phyloP scores from a whole-genome alignment of 2,329 filamentous ascomycete species.

The Sporothrix phasma region DNA sequence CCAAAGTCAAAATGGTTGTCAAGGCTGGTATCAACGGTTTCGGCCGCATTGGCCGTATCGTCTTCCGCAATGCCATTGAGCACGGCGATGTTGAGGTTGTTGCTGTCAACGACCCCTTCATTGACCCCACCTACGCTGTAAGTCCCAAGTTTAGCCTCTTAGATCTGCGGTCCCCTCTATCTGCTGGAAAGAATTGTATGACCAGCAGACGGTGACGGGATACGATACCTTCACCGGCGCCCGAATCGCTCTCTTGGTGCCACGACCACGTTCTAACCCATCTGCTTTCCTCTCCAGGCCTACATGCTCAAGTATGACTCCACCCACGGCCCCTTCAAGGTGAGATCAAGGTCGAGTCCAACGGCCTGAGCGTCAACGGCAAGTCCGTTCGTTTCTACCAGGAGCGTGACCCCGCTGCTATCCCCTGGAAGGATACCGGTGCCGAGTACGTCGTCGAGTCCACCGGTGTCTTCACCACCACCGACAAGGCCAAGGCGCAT shows the following conservation, averaged over 20 bases:
- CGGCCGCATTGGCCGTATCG: conserved; percentile 97
- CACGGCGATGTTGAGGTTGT: conserved; percentile 83
- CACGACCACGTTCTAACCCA: background rate
- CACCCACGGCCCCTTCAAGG: conserved; percentile 95
- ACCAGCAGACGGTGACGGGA: no score
- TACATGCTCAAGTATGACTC: conserved; percentile 99
- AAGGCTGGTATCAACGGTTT: conserved; percentile 99
- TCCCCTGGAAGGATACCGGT: conserved; percentile 81
- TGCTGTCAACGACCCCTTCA: conserved; percentile 99
- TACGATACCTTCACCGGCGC: background rate
- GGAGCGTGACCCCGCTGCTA: conserved; percentile 79
- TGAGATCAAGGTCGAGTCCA: conserved; percentile 60
- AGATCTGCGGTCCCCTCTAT: background rate
- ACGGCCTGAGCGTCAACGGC: conserved; percentile 79
- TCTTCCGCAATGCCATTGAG: conserved; percentile 96
- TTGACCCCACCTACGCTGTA: conserved; percentile 95
- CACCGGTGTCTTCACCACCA: conserved; percentile 98
- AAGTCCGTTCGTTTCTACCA: conserved; percentile 92
- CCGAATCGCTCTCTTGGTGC: background rate
- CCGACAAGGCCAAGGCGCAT: conserved; percentile 87
- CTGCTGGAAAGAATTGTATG: background rate
- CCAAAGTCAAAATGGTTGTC: conserved; percentile 40
- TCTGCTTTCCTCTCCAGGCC: conserved; percentile 44
- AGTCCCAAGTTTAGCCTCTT: conserved; percentile 43
- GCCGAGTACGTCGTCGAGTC: conserved; percentile 95